phyloP scores from a whole-genome alignment of 768 basidiomycete species.

The Auriculariales sp. region DNA sequence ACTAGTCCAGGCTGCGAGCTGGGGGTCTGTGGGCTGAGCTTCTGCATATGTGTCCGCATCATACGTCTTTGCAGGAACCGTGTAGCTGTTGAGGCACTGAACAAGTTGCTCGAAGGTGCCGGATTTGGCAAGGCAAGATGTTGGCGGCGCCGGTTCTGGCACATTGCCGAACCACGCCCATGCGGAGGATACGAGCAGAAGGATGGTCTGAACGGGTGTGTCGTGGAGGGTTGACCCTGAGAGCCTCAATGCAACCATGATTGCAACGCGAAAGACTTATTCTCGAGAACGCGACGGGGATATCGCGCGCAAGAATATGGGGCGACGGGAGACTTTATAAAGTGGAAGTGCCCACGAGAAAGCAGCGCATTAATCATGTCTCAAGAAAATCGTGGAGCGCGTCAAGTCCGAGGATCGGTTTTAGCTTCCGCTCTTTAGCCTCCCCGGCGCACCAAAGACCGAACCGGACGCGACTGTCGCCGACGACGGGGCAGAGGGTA shows the following conservation, averaged over 20 bases:
- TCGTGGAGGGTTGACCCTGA: neutral
- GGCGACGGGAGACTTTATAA: no score
- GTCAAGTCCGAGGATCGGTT: no score
- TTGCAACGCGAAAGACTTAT: neutral
- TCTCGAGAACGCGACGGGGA: neutral
- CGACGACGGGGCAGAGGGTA: no score
- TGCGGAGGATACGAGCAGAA: neutral
- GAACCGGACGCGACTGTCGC: no score
- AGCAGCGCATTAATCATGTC: no score
- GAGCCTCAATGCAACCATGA: neutral
- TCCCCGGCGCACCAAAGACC: no score
- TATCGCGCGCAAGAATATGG: no score
- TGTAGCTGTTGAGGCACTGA: neutral
- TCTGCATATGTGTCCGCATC: neutral
- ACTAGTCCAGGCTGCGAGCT: neutral
- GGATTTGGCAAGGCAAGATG: neutral
- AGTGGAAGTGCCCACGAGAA: no score
- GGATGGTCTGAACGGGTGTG: neutral
- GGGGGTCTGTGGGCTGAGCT: neutral
- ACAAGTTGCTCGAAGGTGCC: neutral
- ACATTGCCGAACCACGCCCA: neutral
- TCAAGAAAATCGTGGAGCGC: no score
- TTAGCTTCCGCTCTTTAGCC: no score
- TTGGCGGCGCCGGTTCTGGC: neutral
- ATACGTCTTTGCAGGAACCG: neutral